Evolutionary conservation across 148 eudicot genomes (phyloP).

Genomic region (Rhododendron simsii): DNA sequence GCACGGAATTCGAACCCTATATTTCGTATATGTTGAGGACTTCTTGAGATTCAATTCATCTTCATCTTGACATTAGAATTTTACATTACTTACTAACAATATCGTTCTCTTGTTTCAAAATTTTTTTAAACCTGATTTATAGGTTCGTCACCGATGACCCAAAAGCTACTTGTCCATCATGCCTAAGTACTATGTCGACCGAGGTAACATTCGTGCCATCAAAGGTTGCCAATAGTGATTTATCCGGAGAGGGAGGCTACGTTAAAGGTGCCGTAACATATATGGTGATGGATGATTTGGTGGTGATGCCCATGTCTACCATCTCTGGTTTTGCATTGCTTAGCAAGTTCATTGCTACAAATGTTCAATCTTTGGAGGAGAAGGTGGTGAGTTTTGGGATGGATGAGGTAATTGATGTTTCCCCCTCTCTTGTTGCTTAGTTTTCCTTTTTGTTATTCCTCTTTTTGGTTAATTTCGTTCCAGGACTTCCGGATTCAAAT

Average conservation of each 20-base stretch:
- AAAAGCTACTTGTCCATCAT: background rate
- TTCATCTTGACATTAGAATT: too few relatives aligned
- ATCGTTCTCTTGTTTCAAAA: background rate
- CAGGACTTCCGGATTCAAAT: background rate
- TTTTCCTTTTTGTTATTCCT: too few relatives aligned
- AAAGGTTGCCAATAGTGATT: background rate
- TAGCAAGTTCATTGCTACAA: background rate
- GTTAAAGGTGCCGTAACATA: constrained; percentile 20
- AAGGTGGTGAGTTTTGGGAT: background rate
- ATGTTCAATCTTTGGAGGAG: background rate
- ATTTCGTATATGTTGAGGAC: too few relatives aligned
- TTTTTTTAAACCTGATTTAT: background rate
- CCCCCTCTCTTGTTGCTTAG: background rate
- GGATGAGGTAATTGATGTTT: background rate
- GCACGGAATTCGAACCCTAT: too few relatives aligned
- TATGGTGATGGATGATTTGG: constrained; percentile 34
- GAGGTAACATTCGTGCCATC: background rate
- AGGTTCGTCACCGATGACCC: background rate
- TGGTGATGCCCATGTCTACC: constrained; percentile 29
- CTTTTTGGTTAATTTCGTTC: background rate
- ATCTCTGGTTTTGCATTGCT: constrained; percentile 9
- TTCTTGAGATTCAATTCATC: too few relatives aligned
- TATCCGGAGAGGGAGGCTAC: background rate
- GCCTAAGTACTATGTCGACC: background rate
- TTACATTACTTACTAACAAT: too few relatives aligned